Evolutionary conservation across 495 filamentous ascomycete species (phyloP), one percentile per base, ranked within the genome.

Genomic region (Lasiosphaeria hispida): DNA sequence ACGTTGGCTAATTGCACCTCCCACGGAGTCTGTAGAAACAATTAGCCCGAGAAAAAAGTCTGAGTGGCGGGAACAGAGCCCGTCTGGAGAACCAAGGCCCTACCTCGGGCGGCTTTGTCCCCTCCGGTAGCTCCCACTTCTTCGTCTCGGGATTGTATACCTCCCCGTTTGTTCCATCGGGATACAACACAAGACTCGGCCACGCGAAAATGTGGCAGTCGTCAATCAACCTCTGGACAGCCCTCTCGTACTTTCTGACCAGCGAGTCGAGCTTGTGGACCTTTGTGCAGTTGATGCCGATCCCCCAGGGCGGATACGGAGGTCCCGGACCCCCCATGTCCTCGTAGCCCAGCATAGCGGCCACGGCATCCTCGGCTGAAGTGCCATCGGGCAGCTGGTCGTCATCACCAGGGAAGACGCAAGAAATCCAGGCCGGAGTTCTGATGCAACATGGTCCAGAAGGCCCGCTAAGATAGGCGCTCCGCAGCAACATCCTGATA

Each of bases 211-310:
- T 57, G 7, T 53, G 44, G 6, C 62, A 68, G 7, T 66, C 59
- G 18, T 61, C 62, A 40, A 77, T 63, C 40, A 77, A 53, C 15
- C 55, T 57, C 19, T 56, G 40, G 39, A 85, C 63, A 36, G 70
- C 72, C 13, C 56, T 63, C 51, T 79, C 78, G 59, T 83, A 82
- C 42, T 66, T 61, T 7, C 60, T 52, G 18, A 87, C 68, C 35
- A 88, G 62, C 1, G 62, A 57, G 3, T 68, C 59, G 3, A 87
- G 72, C 51, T 83, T 83, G 18, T 69, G 65, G 53, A 86, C 68
- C 59, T 80, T 82, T 3, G 85, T 87, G 66, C 86, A 89, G 65
- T 89, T 89, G 55, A 88, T 77, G 0, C 85, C 85, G 44, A 89
- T 77, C 0, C 81, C 85, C 80, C 80, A 85, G 0, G 85, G 85